These are phyloP conservation scores for Globisporangium nagaii DNA, from an alignment of 352 stramenopile species.

Conservation along the genomic window DNA sequence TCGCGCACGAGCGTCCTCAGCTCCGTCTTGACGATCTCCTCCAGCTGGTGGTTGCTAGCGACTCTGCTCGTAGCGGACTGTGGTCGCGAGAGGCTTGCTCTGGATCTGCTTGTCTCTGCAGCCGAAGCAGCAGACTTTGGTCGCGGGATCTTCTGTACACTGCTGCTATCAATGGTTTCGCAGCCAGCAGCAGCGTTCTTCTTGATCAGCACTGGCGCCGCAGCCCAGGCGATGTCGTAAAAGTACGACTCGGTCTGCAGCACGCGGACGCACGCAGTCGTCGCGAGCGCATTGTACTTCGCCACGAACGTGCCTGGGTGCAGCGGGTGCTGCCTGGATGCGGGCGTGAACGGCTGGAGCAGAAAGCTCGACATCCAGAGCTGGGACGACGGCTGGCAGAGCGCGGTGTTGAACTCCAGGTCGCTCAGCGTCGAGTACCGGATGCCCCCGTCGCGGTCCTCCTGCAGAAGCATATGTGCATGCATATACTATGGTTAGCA, in stretches of 20 bases:
- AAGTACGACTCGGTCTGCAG: slow-evolving; percentile 22
- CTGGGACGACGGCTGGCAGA: slow-evolving; percentile 39
- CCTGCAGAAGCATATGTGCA: slow-evolving; percentile 19
- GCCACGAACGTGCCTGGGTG: slow-evolving; percentile 39
- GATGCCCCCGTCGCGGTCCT: slow-evolving; percentile 33
- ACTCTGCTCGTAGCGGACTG: not conserved
- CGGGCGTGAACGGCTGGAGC: slow-evolving; percentile 36
- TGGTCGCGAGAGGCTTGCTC: not conserved
- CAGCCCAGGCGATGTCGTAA: slow-evolving; percentile 19
- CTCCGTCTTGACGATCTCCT: slow-evolving; percentile 51
- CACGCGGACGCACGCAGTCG: slow-evolving; percentile 37
- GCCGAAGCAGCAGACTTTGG: not conserved
- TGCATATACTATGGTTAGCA: slow-evolving; percentile 3
- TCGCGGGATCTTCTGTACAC: not conserved
- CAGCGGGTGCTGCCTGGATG: slow-evolving; percentile 22
- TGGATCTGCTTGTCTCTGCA: not conserved
- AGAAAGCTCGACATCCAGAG: slow-evolving; percentile 40
- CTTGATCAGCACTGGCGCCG: not conserved
- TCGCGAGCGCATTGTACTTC: slow-evolving; percentile 43
- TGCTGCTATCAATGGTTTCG: not conserved
- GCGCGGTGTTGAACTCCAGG: slow-evolving; percentile 46
- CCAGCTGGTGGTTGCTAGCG: slow-evolving; percentile 3
- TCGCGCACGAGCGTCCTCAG: slow-evolving; percentile 37
- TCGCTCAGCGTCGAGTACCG: slow-evolving; percentile 39
- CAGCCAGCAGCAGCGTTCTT: not conserved